phyloP scores from a whole-genome alignment of 208 protist species.

The Acanthamoeba triangularis region DNA sequence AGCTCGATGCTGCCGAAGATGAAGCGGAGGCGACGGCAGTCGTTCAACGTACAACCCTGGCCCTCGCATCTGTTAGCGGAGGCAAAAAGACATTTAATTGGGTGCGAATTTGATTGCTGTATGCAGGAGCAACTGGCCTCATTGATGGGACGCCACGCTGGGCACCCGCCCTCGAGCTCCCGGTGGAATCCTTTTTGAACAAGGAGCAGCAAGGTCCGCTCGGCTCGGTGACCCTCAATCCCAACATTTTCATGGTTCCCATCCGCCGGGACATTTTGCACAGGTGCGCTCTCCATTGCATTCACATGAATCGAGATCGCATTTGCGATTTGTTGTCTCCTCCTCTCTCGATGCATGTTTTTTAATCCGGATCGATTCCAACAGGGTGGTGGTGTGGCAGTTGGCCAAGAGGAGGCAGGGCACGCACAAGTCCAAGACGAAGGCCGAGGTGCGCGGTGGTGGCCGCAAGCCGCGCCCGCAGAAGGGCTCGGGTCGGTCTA shows the following conservation, averaged over 20 bases:
- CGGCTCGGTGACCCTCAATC: conserved; percentile 36
- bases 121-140: background rate
- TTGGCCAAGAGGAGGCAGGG: conserved; percentile 60
- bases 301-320: background rate
- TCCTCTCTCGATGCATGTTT: background rate
- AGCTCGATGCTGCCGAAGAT: conserved; percentile 6
- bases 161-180: conserved; percentile 25
- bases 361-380: background rate
- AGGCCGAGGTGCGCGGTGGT: conserved; percentile 39
- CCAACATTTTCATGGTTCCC: conserved; percentile 70
- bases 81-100: background rate
- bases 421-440: conserved; percentile 65
- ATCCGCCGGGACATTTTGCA: conserved; percentile 74
- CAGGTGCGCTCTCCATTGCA: background rate
- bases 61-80: no score
- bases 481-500: conserved; percentile 53
- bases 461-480: conserved; percentile 71
- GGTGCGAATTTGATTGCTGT: background rate
- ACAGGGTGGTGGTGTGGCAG: conserved; percentile 74
- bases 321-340: background rate
- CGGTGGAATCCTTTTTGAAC: conserved; percentile 37
- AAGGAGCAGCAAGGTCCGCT: background rate
- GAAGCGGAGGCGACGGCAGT: conserved; percentile 22
- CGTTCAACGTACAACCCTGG: background rate
- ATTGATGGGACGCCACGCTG: background rate